phyloP scores from a whole-genome alignment of 805 yeast genomes.

The Ogataea nonfermentans region DNA sequence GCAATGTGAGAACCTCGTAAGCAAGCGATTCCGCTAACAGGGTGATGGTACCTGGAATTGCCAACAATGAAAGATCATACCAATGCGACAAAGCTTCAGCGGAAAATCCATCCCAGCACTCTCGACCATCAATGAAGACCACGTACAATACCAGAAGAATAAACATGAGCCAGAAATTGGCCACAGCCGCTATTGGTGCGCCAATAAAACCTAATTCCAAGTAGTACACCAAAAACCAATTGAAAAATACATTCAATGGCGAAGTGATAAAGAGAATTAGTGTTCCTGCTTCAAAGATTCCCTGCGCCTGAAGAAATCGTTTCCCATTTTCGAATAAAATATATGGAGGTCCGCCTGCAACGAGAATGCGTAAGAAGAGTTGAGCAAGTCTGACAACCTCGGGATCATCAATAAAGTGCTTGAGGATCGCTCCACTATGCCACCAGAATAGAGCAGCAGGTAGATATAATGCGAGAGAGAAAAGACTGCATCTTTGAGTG shows the following conservation, averaged over 20 bases:
- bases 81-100: slow-evolving; percentile 35
- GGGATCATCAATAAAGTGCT: slow-evolving; percentile 43
- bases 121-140: slow-evolving; percentile 54
- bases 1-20: slow-evolving; percentile 53
- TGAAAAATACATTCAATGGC: slow-evolving; percentile 65
- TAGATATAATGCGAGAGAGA: slow-evolving; percentile 54
- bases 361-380: slow-evolving; percentile 50
- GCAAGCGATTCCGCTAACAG: slow-evolving; percentile 56
- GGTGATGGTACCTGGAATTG: slow-evolving; percentile 54
- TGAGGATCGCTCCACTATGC: slow-evolving; percentile 48
- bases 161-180: slow-evolving; percentile 72
- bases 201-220: slow-evolving; percentile 57
- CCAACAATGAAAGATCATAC: slow-evolving; percentile 42
- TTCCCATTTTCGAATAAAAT: slow-evolving; percentile 69
- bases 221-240: slow-evolving; percentile 67
- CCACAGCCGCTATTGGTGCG: slow-evolving; percentile 71
- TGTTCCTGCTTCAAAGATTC: slow-evolving; percentile 77
- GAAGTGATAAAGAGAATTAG: slow-evolving; percentile 65
- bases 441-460: slow-evolving; percentile 67
- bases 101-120: slow-evolving; percentile 69
- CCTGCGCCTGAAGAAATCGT: slow-evolving; percentile 74
- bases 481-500: slow-evolving; percentile 61
- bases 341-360: slow-evolving; percentile 73
- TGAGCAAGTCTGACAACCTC: slow-evolving; percentile 53
- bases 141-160: slow-evolving; percentile 53